Base-by-base conservation (phyloP, 2,329 filamentous ascomycete species). In the Arthrobotrys conoides region DNA sequence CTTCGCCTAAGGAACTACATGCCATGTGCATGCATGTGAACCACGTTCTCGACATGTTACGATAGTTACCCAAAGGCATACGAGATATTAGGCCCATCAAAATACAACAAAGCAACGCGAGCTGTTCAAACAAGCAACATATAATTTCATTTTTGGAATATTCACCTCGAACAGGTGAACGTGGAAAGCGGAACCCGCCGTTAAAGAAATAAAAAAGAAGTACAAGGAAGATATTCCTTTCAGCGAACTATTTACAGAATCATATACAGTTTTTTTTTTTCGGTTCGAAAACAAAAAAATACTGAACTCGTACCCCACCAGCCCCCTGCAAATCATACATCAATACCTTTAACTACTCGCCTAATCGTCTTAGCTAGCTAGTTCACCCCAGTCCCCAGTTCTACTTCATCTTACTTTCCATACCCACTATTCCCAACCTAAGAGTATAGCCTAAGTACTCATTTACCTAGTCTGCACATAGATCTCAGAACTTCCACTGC, bases 401-500 rank as follows among this genome's bases (percentile, higher is more conserved):
- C 27, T 6, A 30, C 27, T 6, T 6, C 27, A 30, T 6, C 27
- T 30, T 30, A 6, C 27, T 6, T 6, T 30, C 6, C 27, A 6
- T 6, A 30, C 27, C 27, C 3, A 30, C 6, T 30, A n/a, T 8
- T 12, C 33, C 33, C 1, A 9, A 2, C 9, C 9, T 36, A 36
- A 5, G 4, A 12, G 16, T 5, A 41, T 12, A 16, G 14, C 38
- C 20, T 6, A 30, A 30, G 27, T 30, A 6, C 27, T 30, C 6
- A 22, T n/a, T 12, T 41, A 61, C 1, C 6, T 9, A 14, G 70
- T 73, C 27, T 73, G 70, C 8, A 46, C 61, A 38, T 73, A 73
- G 53, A 84, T 83, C 12, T 83, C 84, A 3, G 85, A 86, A 36
- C 87, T 88, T 66, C 88, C 87, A 75, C 84, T 85, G 83, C 87